Percentiles rank a stretch among this genome's conserved stretches.
Conservation (phyloP, 1,139 yeast species). For the Yamadazyma siamensis region DNA sequence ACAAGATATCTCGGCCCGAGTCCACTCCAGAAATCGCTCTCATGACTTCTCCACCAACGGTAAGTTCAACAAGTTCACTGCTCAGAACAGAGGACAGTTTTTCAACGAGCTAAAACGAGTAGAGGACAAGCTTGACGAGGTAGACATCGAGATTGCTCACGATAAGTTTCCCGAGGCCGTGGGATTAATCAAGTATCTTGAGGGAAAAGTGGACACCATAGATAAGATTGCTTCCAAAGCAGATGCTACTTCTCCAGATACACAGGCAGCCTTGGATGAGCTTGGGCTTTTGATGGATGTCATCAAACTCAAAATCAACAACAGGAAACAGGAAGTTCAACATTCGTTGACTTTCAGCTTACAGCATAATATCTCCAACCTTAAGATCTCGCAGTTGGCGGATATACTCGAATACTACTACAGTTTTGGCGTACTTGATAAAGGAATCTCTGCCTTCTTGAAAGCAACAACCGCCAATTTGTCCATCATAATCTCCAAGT, state of each 20-base stretch:
- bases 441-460: constrained; percentile 36
- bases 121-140: constrained; percentile 63
- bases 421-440: constrained; percentile 35
- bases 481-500: constrained; percentile 30
- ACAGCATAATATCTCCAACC: constrained; percentile 30
- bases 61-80: constrained; percentile 13
- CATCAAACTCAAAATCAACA: constrained; percentile 35
- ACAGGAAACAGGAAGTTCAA: constrained; percentile 36
- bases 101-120: constrained; percentile 48
- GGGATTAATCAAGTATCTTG: constrained; percentile 45
- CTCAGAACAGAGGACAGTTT: constrained; percentile 25
- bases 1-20: constrained; percentile 53
- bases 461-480: constrained; percentile 35
- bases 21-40: constrained; percentile 54
- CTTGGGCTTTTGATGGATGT: constrained; percentile 40
- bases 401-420: constrained; percentile 34
- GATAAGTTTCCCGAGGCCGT: constrained; percentile 56
- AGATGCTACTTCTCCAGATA: constrained; percentile 11
- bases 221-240: constrained; percentile 16
- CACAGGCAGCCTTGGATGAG: constrained; percentile 25
- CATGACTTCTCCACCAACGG: constrained; percentile 36
- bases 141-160: constrained; percentile 65
- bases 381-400: constrained; percentile 31
- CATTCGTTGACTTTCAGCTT: constrained; percentile 38
- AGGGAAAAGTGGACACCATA: constrained; percentile 26